phyloP scores from a whole-genome alignment of 176 grass and related monocot genomes.

The Saccharum spontaneum region DNA sequence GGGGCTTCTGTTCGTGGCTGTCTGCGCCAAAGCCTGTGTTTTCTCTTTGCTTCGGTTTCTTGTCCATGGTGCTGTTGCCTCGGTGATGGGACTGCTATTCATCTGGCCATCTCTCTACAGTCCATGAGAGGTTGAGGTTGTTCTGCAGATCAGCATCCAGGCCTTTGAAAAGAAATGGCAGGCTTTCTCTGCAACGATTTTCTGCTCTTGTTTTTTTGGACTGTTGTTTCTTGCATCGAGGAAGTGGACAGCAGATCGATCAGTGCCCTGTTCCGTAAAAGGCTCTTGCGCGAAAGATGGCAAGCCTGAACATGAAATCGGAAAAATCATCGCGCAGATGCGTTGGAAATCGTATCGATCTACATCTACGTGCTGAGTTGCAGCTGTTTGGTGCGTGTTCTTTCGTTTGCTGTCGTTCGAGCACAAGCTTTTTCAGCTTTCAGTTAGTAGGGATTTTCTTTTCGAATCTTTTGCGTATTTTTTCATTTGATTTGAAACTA shows the following conservation, averaged over 20 bases:
- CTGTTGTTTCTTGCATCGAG: neutral
- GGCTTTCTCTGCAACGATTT: neutral
- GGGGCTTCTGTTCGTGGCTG: too few species aligned
- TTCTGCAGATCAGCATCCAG: neutral
- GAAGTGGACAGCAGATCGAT: neutral
- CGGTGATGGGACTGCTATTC: neutral
- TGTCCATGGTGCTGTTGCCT: neutral
- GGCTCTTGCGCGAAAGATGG: neutral
- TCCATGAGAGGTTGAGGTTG: neutral
- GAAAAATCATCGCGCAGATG: neutral
- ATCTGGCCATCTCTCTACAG: neutral
- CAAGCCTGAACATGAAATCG: neutral
- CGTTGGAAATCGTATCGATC: neutral
- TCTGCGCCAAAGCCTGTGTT: neutral
- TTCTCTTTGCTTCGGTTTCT: too few species aligned
- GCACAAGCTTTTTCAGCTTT: neutral
- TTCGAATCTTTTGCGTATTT: neutral
- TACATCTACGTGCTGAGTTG: neutral
- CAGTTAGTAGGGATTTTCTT: neutral
- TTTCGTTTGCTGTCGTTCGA: neutral
- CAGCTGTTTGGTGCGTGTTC: neutral
- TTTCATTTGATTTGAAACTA: neutral
- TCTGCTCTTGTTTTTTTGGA: neutral
- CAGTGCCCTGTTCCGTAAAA: neutral
- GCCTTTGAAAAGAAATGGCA: neutral